Percentiles rank a stretch among this genome's conserved stretches.
Conservation (phyloP, 805 yeast species). For the Yarrowia sp. region DNA sequence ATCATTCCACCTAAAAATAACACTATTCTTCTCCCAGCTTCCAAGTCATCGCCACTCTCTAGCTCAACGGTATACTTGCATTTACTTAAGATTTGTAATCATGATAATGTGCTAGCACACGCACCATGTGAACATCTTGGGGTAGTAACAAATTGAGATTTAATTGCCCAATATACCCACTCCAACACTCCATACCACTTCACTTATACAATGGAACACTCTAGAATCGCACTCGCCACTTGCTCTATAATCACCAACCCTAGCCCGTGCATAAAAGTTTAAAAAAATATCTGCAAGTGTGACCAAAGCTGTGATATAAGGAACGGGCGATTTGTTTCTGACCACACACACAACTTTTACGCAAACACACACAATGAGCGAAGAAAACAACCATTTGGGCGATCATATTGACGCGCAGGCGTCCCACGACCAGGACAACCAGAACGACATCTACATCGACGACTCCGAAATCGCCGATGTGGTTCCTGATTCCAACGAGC, state of each 20-base stretch:
- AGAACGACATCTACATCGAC: neutral
- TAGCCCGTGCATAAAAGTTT: neutral
- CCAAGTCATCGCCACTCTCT: too few species aligned
- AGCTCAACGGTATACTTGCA: too few species aligned
- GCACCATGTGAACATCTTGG: too few species aligned
- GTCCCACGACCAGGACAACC: slow-evolving; percentile 6
- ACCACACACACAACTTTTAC: neutral
- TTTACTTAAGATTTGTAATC: too few species aligned
- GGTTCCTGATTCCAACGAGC: neutral
- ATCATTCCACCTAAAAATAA: too few species aligned
- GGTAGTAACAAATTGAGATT: too few species aligned
- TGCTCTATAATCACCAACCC: neutral
- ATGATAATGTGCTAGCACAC: too few species aligned
- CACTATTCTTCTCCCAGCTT: too few species aligned
- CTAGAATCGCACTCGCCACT: too few species aligned
- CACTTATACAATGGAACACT: too few species aligned
- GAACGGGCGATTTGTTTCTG: neutral
- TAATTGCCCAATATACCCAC: too few species aligned
- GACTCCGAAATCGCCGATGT: slow-evolving; percentile 23
- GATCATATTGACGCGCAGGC: slow-evolving; percentile 3
- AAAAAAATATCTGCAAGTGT: slow-evolving; percentile 26
- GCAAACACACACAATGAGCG: neutral
- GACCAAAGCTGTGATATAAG: neutral
- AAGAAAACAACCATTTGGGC: neutral
- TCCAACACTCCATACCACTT: neutral